Base-by-base conservation (phyloP, 306 rosid species). In the Rosa persica region DNA sequence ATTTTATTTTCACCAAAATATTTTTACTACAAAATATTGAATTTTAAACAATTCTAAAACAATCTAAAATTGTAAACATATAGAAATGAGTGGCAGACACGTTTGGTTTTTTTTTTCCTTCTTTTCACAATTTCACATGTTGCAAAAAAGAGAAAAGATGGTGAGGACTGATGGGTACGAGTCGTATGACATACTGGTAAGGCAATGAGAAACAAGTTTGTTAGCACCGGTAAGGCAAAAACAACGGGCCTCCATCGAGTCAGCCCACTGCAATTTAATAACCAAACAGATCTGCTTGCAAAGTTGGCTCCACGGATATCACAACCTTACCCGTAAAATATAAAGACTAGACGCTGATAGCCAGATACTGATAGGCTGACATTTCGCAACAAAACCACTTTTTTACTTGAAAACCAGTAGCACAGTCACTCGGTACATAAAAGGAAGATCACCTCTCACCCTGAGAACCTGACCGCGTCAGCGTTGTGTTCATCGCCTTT, bases 401-500 rank as follows among this genome's bases (percentile, higher is more conserved):
- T 48, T 0, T 1, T 15, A 30, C 1, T 16, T 46, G 12, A 12
- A 49, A 49, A 49, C n/a, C 55, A 49, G 20, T 49, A 49, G 8
- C 34, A 1, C 34, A 30, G 1, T 30, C 34, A 30, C 34, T 30
- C 34, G 2, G 2, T 30, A 30, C 34, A 30, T 30, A 30, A 30
- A 30, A 30, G 20, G 17, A 48, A 48, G 5, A 48, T 57, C 76
- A 11, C 19, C n/a, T n/a, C n/a, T n/a, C n/a, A n/a, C n/a, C n/a
- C n/a, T n/a, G n/a, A n/a, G n/a, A n/a, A n/a, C n/a, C 43, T 6
- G 23, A 25, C n/a, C n/a, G n/a, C 9, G 15, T 40, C 4, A 65
- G 70, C 25, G 16, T 57, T 7, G 78, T 15, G 17, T 57, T 40
- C 68, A 40, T 57, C 68, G 75, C 77, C 80, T 6, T 39, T 0